These are phyloP conservation scores for Chlorella sorokiniana DNA, from an alignment of 139 green algal species.

Conservation along the genomic window DNA sequence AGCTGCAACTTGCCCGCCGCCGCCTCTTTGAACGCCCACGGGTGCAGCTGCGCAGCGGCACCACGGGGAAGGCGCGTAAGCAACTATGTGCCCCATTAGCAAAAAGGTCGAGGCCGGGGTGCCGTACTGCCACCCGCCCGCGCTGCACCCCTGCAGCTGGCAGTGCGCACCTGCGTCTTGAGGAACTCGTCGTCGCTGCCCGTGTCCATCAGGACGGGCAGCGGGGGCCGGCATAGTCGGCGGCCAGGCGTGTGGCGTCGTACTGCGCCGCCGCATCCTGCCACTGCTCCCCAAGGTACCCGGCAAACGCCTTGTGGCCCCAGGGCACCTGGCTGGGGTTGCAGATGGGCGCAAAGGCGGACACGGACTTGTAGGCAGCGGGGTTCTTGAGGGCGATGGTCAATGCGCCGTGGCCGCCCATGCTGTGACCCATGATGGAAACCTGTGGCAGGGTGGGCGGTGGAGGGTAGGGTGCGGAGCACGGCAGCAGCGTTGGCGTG, in stretches of 20 bases:
- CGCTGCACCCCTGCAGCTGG: slow-evolving; percentile 28
- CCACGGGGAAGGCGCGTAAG: not conserved
- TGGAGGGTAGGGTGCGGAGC: not conserved
- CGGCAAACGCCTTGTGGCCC: slow-evolving; percentile 90
- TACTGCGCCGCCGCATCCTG: slow-evolving; percentile 50
- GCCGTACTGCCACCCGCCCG: slow-evolving; percentile 4
- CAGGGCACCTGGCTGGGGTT: slow-evolving; percentile 87
- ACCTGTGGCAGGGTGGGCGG: slow-evolving; percentile 6
- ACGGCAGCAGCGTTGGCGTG: too few species aligned
- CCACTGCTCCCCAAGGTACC: slow-evolving; percentile 80
- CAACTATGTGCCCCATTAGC: not conserved
- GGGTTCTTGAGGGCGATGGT: slow-evolving; percentile 87
- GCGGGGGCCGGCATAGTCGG: slow-evolving; percentile 49
- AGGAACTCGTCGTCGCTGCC: slow-evolving; percentile 85
- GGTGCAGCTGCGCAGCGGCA: slow-evolving; percentile 74
- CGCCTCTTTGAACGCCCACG: slow-evolving; percentile 75
- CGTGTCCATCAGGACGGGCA: slow-evolving; percentile 59
- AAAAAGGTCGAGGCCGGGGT: too few species aligned
- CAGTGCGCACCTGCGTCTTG: slow-evolving; percentile 50
- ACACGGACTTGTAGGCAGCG: slow-evolving; percentile 76
- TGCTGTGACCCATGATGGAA: slow-evolving; percentile 82
- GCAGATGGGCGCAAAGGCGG: slow-evolving; percentile 92
- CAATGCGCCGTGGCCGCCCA: slow-evolving; percentile 93
- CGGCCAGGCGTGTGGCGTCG: slow-evolving; percentile 86
- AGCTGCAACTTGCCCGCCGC: slow-evolving; percentile 50